Evolutionary conservation across 2,329 filamentous ascomycete species (phyloP), one percentile per base, ranked within the genome.

Genomic region (Coniochaeta prunicola): DNA sequence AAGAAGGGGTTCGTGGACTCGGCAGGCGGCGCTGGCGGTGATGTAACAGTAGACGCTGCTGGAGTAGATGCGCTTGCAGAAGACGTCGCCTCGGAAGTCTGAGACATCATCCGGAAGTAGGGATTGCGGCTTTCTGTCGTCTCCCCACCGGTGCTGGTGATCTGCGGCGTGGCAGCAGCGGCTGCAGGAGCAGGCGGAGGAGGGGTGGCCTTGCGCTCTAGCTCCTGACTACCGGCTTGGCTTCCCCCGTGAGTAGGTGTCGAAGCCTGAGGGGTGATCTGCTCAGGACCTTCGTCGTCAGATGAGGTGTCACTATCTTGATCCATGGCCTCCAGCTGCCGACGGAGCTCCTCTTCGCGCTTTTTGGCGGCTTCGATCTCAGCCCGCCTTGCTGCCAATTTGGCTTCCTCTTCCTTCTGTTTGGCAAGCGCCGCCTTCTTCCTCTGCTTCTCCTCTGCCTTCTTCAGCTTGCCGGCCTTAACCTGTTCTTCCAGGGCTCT

Each of bases 1-100:
- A 96, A 90, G 85, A 97, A 99, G 4, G 94, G 94, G 70, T 99
- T 99, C 10, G 91, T 97, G n/a, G 90, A 92, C 53, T 87, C 81
- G 34, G 82, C 70, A 17, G 75, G 70, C 54, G 78, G 69, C 24
- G 78, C 68, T 26, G 76, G 69, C 31, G 79, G 71, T 17, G 77
- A 76, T 57, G 76, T 73, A 61, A 74, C 74, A 63, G 76, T 69
- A 31, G 75, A 67, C 15, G 73, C 66, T 40, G 74, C 69, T 28
- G 73, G 60, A 1, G 77, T 69, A n/a, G 74, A 67, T 8, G 73
- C 63, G 33, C 73, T 63, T 13, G 17, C 30, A n/a, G 19, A 4
- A 33, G 75, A 66, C 12, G 84, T 75, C 19, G 80, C 75, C 59
- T 84, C 87, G 7, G 77, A 77, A 10, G 85, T 78, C 70, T 92